Base-by-base conservation (phyloP, 352 stramenopile species). In the Phytophthora nicotianae region DNA sequence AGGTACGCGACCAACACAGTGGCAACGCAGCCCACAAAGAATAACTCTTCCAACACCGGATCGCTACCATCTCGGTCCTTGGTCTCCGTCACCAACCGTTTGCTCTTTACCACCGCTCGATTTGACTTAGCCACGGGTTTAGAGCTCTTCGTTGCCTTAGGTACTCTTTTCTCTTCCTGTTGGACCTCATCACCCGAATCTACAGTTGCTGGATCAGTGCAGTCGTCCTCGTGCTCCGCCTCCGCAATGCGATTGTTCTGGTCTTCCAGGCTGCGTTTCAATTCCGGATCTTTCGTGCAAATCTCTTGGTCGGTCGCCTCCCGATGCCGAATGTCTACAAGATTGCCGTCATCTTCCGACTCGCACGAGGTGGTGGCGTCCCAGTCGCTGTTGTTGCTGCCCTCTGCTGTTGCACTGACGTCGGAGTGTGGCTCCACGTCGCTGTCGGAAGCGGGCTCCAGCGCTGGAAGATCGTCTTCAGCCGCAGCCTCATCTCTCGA, bases 1-100 rank as follows among this genome's bases (percentile, higher is more conserved):
- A 80, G 56, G 50, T 89, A 89, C n/a, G 49, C 51, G 3, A 72
- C 14, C 3, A 89, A 41, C 29, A 68, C 56, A 3, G 62, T 19
- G 1, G 70, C 51, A 11, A 83, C 70, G 21, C 56, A 55, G 1
- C 47, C 38, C 0, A 80, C 68, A 2, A 79, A 65, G 0, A 54
- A 13, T 4, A 77, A 17, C 35, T 82, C 67, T 27, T 56, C 35
- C 14, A 55, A 1, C 2, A 54, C 68, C 7, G 67, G 33, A 14
- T 35, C 17, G 11, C 46, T 62, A 14, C 32, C n/a, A 26, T 19
- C 4, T 35, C 20, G 32, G 33, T 27, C 6, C 14, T 46, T 40
- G 4, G 29, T 32, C 38, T 47, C 17, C 21, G 17, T 6, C 13
- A 35, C 38, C 38, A n/a, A n/a, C n/a, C 16, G 3, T 47, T 48